Conservation (phyloP, 2,329 filamentous ascomycete genomes). For the Fusarium protoensiforme region DNA sequence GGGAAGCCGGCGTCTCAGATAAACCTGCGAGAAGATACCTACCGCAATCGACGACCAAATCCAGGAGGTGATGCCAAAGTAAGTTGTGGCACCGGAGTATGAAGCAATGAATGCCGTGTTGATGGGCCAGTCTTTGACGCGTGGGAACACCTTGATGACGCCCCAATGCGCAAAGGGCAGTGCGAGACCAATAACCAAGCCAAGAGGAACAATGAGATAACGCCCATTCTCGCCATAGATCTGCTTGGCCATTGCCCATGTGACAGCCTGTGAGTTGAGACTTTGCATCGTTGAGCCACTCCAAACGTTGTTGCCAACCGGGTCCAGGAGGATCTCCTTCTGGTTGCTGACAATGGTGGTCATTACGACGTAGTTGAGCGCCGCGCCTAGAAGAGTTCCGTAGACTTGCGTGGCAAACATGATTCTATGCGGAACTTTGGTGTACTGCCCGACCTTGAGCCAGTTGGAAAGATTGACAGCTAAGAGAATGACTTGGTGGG, state of each 20-base stretch:
- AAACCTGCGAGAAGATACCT: conserved; percentile 47
- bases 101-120: neutral
- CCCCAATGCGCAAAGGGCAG: conserved; percentile 50
- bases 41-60: conserved; percentile 47
- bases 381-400: conserved; percentile 54
- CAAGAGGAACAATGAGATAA: conserved; percentile 31
- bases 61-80: conserved; percentile 50
- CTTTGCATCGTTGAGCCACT: conserved; percentile 59
- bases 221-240: conserved; percentile 48
- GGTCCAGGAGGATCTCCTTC: conserved; percentile 52
- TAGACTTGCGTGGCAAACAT: conserved; percentile 55
- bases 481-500: conserved; percentile 47
- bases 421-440: conserved; percentile 51
- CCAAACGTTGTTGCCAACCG: conserved; percentile 58
- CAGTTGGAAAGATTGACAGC: conserved; percentile 43
- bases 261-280: conserved; percentile 52
- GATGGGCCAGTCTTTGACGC: neutral
- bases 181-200: conserved; percentile 55
- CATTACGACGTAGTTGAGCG: conserved; percentile 60
- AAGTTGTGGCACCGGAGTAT: neutral
- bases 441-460: conserved; percentile 53
- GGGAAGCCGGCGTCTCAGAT: conserved; percentile 37
- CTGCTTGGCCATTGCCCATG: conserved; percentile 51
- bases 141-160: conserved; percentile 45
- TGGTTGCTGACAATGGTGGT: conserved; percentile 56